These are phyloP conservation scores for Globisporangium cederbergense DNA, from an alignment of 352 stramenopile species.

Conservation along the genomic window DNA sequence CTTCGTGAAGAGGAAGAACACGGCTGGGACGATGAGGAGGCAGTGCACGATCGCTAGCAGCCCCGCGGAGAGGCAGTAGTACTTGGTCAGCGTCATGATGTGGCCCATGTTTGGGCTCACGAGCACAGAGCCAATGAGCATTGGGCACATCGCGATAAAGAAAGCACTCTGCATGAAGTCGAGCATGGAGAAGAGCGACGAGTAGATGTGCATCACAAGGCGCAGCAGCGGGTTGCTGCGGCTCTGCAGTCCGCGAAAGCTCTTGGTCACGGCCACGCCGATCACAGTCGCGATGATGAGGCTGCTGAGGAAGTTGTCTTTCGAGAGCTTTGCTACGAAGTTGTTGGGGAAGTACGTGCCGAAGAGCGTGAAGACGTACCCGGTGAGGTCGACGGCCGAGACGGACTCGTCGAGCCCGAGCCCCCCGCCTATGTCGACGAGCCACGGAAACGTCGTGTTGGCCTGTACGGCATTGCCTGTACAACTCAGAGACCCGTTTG, in stretches of 20 bases:
- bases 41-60: slow-evolving; percentile 31
- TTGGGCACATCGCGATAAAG: slow-evolving; percentile 41
- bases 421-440: slow-evolving; percentile 37
- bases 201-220: slow-evolving; percentile 58
- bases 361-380: slow-evolving; percentile 42
- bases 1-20: slow-evolving; percentile 50
- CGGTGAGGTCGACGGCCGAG: slow-evolving; percentile 33
- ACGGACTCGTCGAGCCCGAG: slow-evolving; percentile 45
- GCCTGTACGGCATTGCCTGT: slow-evolving; percentile 24
- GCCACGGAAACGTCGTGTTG: slow-evolving; percentile 53
- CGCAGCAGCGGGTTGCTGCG: slow-evolving; percentile 55
- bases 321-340: slow-evolving; percentile 31
- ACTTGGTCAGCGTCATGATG: slow-evolving; percentile 35
- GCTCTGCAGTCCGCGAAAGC: slow-evolving; percentile 22
- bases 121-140: slow-evolving; percentile 45
- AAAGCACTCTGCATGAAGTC: slow-evolving; percentile 56
- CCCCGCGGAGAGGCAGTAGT: slow-evolving; percentile 34
- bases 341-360: slow-evolving; percentile 54
- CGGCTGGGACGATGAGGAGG: slow-evolving; percentile 37
- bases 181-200: slow-evolving; percentile 50
- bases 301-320: slow-evolving; percentile 38
- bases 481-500: slow-evolving; percentile 24
- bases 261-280: slow-evolving; percentile 15
- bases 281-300: slow-evolving; percentile 43
- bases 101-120: slow-evolving; percentile 27